Evolutionary conservation across 805 yeast genomes (phyloP).

Genomic region (Groenewaldozyma salmanticensis): DNA sequence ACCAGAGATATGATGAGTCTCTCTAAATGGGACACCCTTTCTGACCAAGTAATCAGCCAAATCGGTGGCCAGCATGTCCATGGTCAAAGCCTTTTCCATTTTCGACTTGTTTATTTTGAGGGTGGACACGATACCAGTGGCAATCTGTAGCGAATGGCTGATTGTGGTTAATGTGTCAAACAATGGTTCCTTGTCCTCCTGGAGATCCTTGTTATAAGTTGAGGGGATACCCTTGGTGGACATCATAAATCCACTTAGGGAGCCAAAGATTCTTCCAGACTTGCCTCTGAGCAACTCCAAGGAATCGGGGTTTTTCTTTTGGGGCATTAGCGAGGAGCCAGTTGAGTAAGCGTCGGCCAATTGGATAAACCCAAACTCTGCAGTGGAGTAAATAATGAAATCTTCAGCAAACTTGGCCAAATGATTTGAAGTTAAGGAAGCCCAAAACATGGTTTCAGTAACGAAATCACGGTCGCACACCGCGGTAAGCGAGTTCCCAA

Average conservation of each 20-base stretch:
- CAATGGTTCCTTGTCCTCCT: slow-evolving; percentile 98
- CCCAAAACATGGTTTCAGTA: slow-evolving; percentile 93
- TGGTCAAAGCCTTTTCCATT: slow-evolving; percentile 84
- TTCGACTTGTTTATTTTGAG: slow-evolving; percentile 57
- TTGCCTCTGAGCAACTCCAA: slow-evolving; percentile 93
- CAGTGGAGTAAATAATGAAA: slow-evolving; percentile 89
- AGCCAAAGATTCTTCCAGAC: slow-evolving; percentile 94
- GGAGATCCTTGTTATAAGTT: slow-evolving; percentile 96
- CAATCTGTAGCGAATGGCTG: slow-evolving; percentile 86
- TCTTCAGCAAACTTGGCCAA: slow-evolving; percentile 92
- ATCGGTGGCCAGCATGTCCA: slow-evolving; percentile 99
- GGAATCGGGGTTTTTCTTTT: slow-evolving; percentile 96
- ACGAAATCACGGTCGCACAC: slow-evolving; percentile 97
- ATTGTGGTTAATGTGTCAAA: slow-evolving; percentile 86
- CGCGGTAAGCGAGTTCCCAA: slow-evolving; percentile 94
- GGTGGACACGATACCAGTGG: slow-evolving; percentile 94
- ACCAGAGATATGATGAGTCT: slow-evolving; percentile 97
- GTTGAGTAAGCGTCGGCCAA: slow-evolving; percentile 97
- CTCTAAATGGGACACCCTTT: slow-evolving; percentile 98
- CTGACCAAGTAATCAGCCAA: slow-evolving; percentile 95
- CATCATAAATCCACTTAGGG: slow-evolving; percentile 92
- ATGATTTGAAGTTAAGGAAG: slow-evolving; percentile 89
- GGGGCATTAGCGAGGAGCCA: slow-evolving; percentile 98
- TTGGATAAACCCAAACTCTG: slow-evolving; percentile 90
- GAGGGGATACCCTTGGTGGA: slow-evolving; percentile 95